Evolutionary conservation across 345 rosid genomes (phyloP).

Genomic region (Eucalyptus victrix): DNA sequence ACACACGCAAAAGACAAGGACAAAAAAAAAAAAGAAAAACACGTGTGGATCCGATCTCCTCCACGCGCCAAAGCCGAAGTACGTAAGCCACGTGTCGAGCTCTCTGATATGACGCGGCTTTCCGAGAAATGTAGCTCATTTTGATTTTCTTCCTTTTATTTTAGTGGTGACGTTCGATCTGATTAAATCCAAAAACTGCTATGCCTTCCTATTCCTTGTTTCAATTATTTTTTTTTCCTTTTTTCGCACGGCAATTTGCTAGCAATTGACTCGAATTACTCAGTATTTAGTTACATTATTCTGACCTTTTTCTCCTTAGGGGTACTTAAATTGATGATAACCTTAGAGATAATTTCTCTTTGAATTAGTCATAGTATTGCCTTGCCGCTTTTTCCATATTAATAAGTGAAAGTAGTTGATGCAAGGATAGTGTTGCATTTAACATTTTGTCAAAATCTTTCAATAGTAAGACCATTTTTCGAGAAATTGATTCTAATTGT

Average conservation of each 20-base stretch:
- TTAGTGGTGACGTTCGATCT: not conserved
- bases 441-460: not conserved
- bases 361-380: not conserved
- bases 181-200: not conserved
- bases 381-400: not conserved
- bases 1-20: not conserved
- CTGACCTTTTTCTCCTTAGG: not conserved
- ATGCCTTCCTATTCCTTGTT: not conserved
- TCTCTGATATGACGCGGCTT: not conserved
- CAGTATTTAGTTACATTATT: not conserved
- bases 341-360: not conserved
- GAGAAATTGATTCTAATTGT: not conserved
- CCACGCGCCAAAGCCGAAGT: not conserved
- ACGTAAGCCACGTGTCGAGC: not conserved
- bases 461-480: rapidly evolving
- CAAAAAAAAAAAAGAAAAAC: not conserved
- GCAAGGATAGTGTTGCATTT: not conserved
- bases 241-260: not conserved
- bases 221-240: not conserved
- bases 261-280: not conserved
- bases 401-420: not conserved
- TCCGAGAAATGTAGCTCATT: not conserved
- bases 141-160: not conserved
- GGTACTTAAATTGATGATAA: not conserved
- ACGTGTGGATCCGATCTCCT: not conserved